These are phyloP conservation scores for Botrytis aclada DNA, from an alignment of 2,329 filamentous ascomycete species.

Conservation along the genomic window DNA sequence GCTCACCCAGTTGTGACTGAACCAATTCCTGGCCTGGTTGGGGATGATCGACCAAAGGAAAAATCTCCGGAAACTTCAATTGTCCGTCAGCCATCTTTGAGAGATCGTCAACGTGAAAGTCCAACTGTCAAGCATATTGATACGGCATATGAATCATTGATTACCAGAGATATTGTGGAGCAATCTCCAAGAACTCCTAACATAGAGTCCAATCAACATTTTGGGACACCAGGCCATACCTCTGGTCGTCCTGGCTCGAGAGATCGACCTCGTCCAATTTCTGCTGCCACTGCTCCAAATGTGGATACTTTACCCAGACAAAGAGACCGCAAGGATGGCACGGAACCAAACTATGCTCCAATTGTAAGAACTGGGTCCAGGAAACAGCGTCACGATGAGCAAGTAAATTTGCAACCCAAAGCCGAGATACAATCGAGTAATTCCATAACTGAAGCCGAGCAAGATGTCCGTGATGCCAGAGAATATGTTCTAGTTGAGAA, in stretches of 20 bases:
- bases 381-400: slow-evolving; percentile 30
- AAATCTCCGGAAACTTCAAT: slow-evolving; percentile 27
- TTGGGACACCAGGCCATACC: slow-evolving; percentile 28
- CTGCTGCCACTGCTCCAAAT: slow-evolving; percentile 34
- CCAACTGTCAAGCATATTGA: slow-evolving; percentile 19
- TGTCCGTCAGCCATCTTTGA: slow-evolving; percentile 27
- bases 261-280: slow-evolving; percentile 29
- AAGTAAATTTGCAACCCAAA: slow-evolving; percentile 27
- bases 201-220: slow-evolving; percentile 25
- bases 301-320: slow-evolving; percentile 34
- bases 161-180: not conserved
- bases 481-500: slow-evolving; percentile 98
- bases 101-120: not conserved
- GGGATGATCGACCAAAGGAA: slow-evolving; percentile 61
- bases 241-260: slow-evolving; percentile 23
- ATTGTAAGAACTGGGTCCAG: slow-evolving; percentile 22
- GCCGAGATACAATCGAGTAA: slow-evolving; percentile 41
- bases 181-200: slow-evolving; percentile 27
- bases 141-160: not conserved
- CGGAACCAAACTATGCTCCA: slow-evolving; percentile 18
- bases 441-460: slow-evolving; percentile 54
- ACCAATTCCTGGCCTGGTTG: slow-evolving; percentile 76
- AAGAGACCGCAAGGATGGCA: slow-evolving; percentile 23
- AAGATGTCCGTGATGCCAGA: slow-evolving; percentile 79
- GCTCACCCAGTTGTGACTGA: slow-evolving; percentile 66